Evolutionary conservation across 768 basidiomycete genomes (phyloP), one percentile per base, ranked within the genome.

Genomic region (Udeniomyces megalosporus): DNA sequence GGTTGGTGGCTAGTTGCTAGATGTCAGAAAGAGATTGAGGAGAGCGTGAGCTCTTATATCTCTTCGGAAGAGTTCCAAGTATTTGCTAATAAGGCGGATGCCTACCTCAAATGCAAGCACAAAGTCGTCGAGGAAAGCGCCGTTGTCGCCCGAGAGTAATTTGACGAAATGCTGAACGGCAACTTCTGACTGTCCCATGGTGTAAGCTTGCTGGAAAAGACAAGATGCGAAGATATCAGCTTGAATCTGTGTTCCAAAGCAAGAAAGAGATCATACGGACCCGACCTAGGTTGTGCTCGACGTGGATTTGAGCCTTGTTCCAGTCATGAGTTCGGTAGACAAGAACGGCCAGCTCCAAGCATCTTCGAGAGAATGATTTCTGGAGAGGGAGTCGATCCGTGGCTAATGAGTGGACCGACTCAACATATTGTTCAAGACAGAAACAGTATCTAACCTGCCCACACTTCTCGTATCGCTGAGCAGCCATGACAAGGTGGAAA

Each of bases 121-220:
- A 69, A 97, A 88, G 74, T 99, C 93, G 62, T 93, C 88, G 38
- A 96, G 70, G 6, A 88, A 76, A 62, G 82, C 84, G 61, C 84
- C 85, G 50, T 80, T 77, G 34, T 69, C 68, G 20, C 70, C 70
- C 5, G 66, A 60, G 10, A 97, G 76, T 17, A 93, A 76, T 0
- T 80, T 78, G 22, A 93, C 71, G 71, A 96, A 96, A 62, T 85
- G 79, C 47, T 78, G 76, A 29, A 92, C 83, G 8, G 93, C 90
- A 7, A 79, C 81, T 50, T 78, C 77, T 29, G 85, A 79, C 69
- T 92, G 82, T 12, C 92, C 91, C n/a, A 86, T 84, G 0, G 88
- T 89, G 71, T 95, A 97, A 44, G 90, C 75, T 65, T 97, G 74
- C 45, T 42, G 17, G 38, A 17, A 8, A 42, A 17, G 8, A 8